These are phyloP conservation scores for Monilinia fructicola DNA, from an alignment of 2,329 filamentous ascomycete species.

Conservation along the genomic window DNA sequence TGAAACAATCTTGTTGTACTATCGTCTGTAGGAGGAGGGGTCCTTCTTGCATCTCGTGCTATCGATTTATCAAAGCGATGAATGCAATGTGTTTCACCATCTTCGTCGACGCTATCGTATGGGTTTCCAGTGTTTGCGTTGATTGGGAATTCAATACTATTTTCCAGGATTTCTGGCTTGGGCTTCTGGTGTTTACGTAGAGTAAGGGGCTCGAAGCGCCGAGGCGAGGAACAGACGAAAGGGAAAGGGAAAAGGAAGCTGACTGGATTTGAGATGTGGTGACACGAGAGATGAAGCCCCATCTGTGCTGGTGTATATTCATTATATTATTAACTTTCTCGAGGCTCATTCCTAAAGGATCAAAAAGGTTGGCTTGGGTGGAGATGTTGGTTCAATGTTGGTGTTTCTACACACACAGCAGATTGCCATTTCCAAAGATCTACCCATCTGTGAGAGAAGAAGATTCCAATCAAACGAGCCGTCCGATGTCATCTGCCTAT, in stretches of 20 bases:
- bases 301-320: background rate
- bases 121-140: too few relatives aligned
- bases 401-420: too few relatives aligned
- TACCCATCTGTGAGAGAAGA: too few relatives aligned
- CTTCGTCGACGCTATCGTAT: too few relatives aligned
- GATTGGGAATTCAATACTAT: too few relatives aligned
- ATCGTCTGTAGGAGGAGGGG: background rate
- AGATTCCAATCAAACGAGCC: too few relatives aligned
- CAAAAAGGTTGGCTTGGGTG: background rate
- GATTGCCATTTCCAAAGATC: too few relatives aligned
- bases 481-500: too few relatives aligned
- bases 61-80: background rate
- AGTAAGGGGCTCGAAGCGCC: background rate
- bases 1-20: conserved; percentile 5
- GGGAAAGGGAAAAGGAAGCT: background rate
- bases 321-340: background rate
- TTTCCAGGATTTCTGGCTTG: too few relatives aligned
- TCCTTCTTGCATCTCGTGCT: too few relatives aligned
- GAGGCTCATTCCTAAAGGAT: conserved; percentile 2
- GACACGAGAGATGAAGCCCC: background rate
- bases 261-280: background rate
- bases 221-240: background rate
- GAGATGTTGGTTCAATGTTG: too few relatives aligned
- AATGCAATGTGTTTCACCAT: background rate
- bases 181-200: background rate